phyloP scores from a whole-genome alignment of 169 alveolate genomes.

The Plasmodium cynomolgi region DNA sequence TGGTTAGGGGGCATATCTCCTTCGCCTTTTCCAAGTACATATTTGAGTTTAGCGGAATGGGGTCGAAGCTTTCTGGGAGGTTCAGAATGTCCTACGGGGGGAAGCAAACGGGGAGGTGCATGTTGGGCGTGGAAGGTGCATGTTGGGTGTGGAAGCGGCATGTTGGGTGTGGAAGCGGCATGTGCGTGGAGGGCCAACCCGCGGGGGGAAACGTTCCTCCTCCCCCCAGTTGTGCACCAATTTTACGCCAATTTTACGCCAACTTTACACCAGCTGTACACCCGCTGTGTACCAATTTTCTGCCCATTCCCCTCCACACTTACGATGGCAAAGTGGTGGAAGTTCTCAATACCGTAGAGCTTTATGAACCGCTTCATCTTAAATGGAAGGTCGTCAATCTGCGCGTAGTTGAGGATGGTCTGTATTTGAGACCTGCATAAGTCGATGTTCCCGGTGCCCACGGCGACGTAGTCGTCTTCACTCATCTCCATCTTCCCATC shows the following conservation, averaged over 20 bases:
- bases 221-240: background rate
- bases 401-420: constrained; percentile 15
- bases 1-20: constrained; percentile 59
- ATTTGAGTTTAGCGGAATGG: constrained; percentile 23
- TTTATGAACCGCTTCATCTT: constrained; percentile 60
- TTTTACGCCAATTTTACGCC: too few relatives aligned
- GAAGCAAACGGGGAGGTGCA: background rate
- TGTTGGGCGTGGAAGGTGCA: background rate
- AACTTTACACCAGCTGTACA: background rate
- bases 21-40: constrained; percentile 68
- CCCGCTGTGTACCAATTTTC: background rate
- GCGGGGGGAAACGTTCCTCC: background rate
- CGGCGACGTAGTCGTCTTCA: constrained; percentile 43
- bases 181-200: background rate
- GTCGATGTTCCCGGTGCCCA: constrained; percentile 52
- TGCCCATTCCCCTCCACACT: background rate
- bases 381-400: constrained; percentile 57
- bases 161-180: background rate
- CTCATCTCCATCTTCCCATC: constrained; percentile 6
- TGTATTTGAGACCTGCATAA: constrained; percentile 59
- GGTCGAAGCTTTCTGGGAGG: constrained; percentile 47
- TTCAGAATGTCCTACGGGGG: constrained; percentile 54
- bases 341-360: constrained; percentile 70
- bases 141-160: too few relatives aligned
- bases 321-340: constrained; percentile 74